A percentile compares a stretch with the other conserved stretches of the same genome.
phyloP scores from a whole-genome alignment of 2,329 filamentous ascomycete genomes.

The Aaosphaeria pasadenensis region DNA sequence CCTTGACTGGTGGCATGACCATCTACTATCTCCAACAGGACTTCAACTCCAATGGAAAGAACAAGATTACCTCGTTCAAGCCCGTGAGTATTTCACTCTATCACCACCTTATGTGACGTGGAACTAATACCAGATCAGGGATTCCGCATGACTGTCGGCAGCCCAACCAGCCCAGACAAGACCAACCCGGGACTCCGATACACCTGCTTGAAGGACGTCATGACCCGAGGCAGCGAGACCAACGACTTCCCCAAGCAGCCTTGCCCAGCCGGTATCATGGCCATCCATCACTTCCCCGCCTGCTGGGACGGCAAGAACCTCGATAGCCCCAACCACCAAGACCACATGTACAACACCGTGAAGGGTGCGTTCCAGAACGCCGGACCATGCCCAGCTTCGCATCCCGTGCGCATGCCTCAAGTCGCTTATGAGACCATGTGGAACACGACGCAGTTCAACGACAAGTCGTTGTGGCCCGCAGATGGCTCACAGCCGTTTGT shows the following conservation, averaged over 20 bases:
- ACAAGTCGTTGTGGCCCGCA: constrained; percentile 20
- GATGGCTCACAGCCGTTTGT: constrained; percentile 26
- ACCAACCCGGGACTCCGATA: constrained; percentile 13
- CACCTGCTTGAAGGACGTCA: constrained; percentile 18
- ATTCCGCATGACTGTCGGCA: constrained; percentile 32
- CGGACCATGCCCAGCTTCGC: constrained; percentile 21
- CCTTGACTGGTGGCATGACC: constrained; percentile 31
- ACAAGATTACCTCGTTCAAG: constrained; percentile 20
- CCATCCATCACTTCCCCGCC: constrained; percentile 19
- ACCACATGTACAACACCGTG: constrained; percentile 37
- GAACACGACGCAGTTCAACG: constrained; percentile 23
- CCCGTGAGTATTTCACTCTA: constrained; percentile 11
- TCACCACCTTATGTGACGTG: not conserved
- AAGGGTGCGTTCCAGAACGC: constrained; percentile 18
- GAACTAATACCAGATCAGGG: constrained; percentile 13
- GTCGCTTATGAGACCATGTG: constrained; percentile 30
- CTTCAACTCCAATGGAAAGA: constrained; percentile 29
- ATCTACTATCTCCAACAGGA: constrained; percentile 33
- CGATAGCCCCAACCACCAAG: constrained; percentile 55
- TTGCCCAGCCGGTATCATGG: constrained; percentile 22
- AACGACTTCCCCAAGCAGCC: constrained; percentile 19
- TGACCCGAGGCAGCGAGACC: constrained; percentile 19
- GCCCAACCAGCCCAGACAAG: constrained; percentile 21
- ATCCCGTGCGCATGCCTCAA: constrained; percentile 29
- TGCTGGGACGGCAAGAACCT: constrained; percentile 50